phyloP scores from a whole-genome alignment of 495 filamentous ascomycete species.

The Neurospora terricola region DNA sequence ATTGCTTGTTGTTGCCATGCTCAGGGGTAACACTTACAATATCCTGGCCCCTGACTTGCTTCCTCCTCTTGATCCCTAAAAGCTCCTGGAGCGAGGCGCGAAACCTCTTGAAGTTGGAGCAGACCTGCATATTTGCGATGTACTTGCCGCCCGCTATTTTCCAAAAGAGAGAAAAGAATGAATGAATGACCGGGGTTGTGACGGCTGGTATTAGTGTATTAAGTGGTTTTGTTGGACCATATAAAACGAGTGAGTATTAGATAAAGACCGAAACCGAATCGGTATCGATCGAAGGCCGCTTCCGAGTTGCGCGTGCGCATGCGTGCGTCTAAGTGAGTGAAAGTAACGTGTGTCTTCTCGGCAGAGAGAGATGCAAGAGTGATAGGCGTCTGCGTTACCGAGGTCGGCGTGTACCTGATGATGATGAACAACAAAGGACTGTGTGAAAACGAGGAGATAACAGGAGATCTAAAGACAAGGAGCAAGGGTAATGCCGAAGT shows the following conservation, averaged over 20 bases:
- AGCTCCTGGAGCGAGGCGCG: slow-evolving; percentile 15
- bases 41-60: slow-evolving; percentile 9
- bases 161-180: neutral
- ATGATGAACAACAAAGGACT: neutral
- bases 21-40: slow-evolving; percentile 11
- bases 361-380: neutral
- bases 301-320: neutral
- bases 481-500: neutral
- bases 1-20: neutral
- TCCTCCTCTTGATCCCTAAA: slow-evolving; percentile 10
- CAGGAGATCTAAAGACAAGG: slow-evolving; percentile 1
- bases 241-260: neutral
- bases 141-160: neutral
- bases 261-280: neutral
- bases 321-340: neutral
- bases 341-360: neutral
- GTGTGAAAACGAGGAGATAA: neutral
- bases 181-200: neutral
- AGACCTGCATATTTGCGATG: slow-evolving; percentile 9
- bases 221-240: neutral
- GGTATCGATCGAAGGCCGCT: neutral
- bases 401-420: neutral
- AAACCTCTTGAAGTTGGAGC: slow-evolving; percentile 16
- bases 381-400: neutral
- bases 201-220: neutral